Percentiles rank a stretch among this genome's conserved stretches.
Conservation (phyloP, 495 filamentous ascomycete species). For the Talaromyces ruber region DNA sequence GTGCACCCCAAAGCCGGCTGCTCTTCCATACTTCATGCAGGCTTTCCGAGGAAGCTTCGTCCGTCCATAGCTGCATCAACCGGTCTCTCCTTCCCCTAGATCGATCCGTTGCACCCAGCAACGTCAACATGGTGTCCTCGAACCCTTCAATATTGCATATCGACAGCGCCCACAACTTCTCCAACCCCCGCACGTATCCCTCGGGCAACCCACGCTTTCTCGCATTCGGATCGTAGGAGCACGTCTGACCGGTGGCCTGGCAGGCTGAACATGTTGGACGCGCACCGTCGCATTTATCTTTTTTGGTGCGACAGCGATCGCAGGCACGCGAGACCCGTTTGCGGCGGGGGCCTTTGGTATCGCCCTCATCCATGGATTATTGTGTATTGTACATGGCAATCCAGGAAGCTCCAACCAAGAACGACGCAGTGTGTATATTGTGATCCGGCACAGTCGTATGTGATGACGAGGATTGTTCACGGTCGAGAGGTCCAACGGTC, state of each 20-base stretch:
- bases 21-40: slow-evolving; percentile 51
- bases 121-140: slow-evolving; percentile 37
- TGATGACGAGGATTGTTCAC: background rate
- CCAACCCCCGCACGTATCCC: slow-evolving; percentile 37
- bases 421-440: background rate
- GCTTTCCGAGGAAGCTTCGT: slow-evolving; percentile 41
- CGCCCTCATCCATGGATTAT: slow-evolving; percentile 37
- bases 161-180: slow-evolving; percentile 37
- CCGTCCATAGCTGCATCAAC: slow-evolving; percentile 38
- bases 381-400: slow-evolving; percentile 3
- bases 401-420: background rate
- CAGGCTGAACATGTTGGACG: slow-evolving; percentile 60
- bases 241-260: slow-evolving; percentile 47
- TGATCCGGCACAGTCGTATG: background rate
- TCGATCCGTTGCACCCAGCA: slow-evolving; percentile 31
- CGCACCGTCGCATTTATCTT: slow-evolving; percentile 62
- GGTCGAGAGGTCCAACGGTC: no score
- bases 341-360: slow-evolving; percentile 37
- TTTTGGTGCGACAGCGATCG: slow-evolving; percentile 59
- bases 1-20: slow-evolving; percentile 40
- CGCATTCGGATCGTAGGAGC: slow-evolving; percentile 59
- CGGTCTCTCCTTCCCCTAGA: slow-evolving; percentile 22
- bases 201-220: slow-evolving; percentile 58
- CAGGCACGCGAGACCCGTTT: slow-evolving; percentile 64
- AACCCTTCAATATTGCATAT: slow-evolving; percentile 41